Percentiles rank a stretch among this genome's conserved stretches.
Evolutionary conservation across 305 asterid genomes (phyloP).

Genomic region (Fraxinus nigra): DNA sequence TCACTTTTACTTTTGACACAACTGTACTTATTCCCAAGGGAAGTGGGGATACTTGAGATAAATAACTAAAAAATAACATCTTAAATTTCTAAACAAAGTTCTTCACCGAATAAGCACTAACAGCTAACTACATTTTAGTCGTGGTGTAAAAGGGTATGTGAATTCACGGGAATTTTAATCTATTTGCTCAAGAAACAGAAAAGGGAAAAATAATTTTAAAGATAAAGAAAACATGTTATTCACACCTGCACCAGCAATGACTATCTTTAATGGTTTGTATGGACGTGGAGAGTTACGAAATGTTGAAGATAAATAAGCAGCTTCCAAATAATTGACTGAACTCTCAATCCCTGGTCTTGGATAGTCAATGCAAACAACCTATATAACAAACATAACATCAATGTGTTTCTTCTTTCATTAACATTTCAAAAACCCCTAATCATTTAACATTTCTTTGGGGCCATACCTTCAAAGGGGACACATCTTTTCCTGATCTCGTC

Average conservation of each 20-base stretch:
- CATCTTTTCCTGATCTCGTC: slow-evolving; percentile 34
- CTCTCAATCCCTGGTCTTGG: slow-evolving; percentile 90
- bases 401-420: slow-evolving; percentile 8
- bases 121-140: background rate
- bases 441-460: slow-evolving; percentile 8
- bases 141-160: background rate
- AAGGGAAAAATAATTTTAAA: background rate
- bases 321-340: slow-evolving; percentile 82
- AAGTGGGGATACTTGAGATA: background rate
- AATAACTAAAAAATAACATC: background rate
- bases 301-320: slow-evolving; percentile 66
- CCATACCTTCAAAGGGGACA: slow-evolving; percentile 59
- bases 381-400: slow-evolving; percentile 13
- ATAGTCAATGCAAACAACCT: slow-evolving; percentile 84
- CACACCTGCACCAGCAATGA: slow-evolving; percentile 96
- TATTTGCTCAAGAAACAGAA: background rate
- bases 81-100: background rate
- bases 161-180: background rate
- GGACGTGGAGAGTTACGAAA: slow-evolving; percentile 72
- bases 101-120: background rate
- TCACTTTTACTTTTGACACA: background rate
- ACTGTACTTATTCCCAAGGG: background rate
- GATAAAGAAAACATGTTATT: background rate
- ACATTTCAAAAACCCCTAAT: slow-evolving; percentile 3
- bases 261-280: slow-evolving; percentile 71